A percentile compares a stretch with the other conserved stretches of the same genome.
Conservation (phyloP, 2,329 filamentous ascomycete species). For the Rhinocladiella mackenziei region DNA sequence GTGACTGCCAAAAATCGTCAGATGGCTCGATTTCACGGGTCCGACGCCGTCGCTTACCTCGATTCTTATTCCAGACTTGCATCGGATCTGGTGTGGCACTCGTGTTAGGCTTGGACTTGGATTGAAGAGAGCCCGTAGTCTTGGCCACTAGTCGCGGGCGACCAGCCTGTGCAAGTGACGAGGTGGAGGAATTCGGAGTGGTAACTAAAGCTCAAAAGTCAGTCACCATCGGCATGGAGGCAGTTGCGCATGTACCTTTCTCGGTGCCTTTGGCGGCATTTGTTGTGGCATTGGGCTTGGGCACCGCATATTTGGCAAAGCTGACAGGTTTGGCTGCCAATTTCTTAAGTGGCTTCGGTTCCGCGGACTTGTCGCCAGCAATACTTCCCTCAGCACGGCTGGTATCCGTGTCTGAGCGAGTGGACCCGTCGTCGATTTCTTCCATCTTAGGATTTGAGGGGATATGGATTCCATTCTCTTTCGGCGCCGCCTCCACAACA, state of each 20-base stretch:
- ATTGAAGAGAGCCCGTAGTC: slow-evolving; percentile 52
- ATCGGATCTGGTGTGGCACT: slow-evolving; percentile 59
- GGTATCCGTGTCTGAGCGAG: slow-evolving; percentile 61
- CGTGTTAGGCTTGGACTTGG: slow-evolving; percentile 47
- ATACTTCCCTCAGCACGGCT: slow-evolving; percentile 49
- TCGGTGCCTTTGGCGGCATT: slow-evolving; percentile 51
- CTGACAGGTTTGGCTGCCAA: slow-evolving; percentile 63
- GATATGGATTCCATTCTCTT: slow-evolving; percentile 38
- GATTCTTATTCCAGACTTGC: slow-evolving; percentile 67
- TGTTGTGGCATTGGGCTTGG: slow-evolving; percentile 56
- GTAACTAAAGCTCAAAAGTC: slow-evolving; percentile 31
- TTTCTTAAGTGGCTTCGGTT: slow-evolving; percentile 54
- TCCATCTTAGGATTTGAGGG: slow-evolving; percentile 30
- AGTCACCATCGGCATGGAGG: slow-evolving; percentile 1
- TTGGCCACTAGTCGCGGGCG: slow-evolving; percentile 62
- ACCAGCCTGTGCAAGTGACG: slow-evolving; percentile 43
- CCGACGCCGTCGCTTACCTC: slow-evolving; percentile 45
- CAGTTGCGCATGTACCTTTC: slow-evolving; percentile 44
- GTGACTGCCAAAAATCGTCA: slow-evolving; percentile 48
- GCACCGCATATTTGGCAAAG: slow-evolving; percentile 62
- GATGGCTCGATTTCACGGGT: slow-evolving; percentile 9
- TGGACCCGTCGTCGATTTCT: slow-evolving; percentile 43
- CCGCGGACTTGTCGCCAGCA: slow-evolving; percentile 40
- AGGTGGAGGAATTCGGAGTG: slow-evolving; percentile 38
- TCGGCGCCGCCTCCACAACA: slow-evolving; percentile 48